Evolutionary conservation across 768 basidiomycete genomes (phyloP).

Genomic region (Kwoniella europaea): DNA sequence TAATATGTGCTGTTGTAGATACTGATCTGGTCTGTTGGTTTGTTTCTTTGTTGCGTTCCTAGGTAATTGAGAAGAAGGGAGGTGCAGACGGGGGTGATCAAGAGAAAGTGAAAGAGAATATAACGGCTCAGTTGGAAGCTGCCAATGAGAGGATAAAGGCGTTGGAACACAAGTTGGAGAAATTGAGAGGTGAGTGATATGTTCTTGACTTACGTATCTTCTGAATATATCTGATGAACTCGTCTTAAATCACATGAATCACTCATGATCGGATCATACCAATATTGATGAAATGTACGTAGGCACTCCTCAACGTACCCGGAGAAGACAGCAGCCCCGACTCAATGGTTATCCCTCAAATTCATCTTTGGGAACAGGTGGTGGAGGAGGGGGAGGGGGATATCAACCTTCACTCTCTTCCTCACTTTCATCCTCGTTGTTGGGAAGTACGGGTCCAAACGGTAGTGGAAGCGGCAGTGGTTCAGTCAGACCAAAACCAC

Average conservation of each 20-base stretch:
- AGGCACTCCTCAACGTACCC: conserved; percentile 38
- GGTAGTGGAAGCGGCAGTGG: conserved; percentile 11
- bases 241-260: too few species aligned
- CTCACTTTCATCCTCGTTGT: conserved; percentile 31
- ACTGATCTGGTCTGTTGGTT: too few species aligned
- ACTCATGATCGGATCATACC: too few species aligned
- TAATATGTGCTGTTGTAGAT: neutral
- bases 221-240: neutral
- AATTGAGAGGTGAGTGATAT: conserved; percentile 46
- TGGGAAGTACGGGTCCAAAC: neutral
- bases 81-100: conserved; percentile 62
- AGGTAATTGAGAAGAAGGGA: conserved; percentile 51
- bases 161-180: conserved; percentile 67
- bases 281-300: neutral
- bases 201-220: too few species aligned
- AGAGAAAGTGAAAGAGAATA: conserved; percentile 55
- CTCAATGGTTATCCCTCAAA: conserved; percentile 44
- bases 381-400: neutral
- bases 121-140: conserved; percentile 66
- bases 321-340: conserved; percentile 38
- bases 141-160: conserved; percentile 74
- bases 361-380: conserved; percentile 37
- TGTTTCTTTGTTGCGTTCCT: neutral
- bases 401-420: conserved; percentile 33
- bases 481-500: conserved; percentile 24